Conservation (phyloP, 805 yeast species). For the Candida awuae region DNA sequence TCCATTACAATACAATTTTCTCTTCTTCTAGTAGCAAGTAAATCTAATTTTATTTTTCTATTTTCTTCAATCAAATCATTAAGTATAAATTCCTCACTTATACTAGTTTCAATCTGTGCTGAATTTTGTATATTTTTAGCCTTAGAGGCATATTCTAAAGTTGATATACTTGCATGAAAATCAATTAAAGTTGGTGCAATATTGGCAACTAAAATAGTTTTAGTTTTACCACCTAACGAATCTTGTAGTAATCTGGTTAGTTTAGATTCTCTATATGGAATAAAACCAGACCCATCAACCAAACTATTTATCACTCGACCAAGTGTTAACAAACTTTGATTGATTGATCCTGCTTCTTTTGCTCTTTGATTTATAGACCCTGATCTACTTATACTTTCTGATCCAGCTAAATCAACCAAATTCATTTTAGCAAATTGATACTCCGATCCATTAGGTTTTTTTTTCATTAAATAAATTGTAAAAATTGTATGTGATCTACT, state of each 20-base stretch:
- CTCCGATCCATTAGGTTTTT: slow-evolving; percentile 20
- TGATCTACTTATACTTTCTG: slow-evolving; percentile 79
- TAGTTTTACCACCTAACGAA: slow-evolving; percentile 80
- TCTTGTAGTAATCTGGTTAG: slow-evolving; percentile 69
- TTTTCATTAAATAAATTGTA: slow-evolving; percentile 50
- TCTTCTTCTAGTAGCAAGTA: slow-evolving; percentile 51
- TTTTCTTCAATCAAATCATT: slow-evolving; percentile 41
- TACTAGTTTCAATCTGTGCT: slow-evolving; percentile 40
- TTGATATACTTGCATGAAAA: slow-evolving; percentile 43
- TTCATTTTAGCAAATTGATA: slow-evolving; percentile 37
- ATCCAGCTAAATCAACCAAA: slow-evolving; percentile 90
- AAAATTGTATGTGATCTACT: slow-evolving; percentile 75
- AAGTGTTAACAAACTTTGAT: slow-evolving; percentile 76
- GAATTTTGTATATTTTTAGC: slow-evolving; percentile 46
- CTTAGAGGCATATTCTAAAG: slow-evolving; percentile 49
- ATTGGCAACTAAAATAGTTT: slow-evolving; percentile 82
- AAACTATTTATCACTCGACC: slow-evolving; percentile 81
- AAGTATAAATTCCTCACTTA: slow-evolving; percentile 38
- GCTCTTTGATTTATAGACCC: slow-evolving; percentile 86
- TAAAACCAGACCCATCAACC: slow-evolving; percentile 56
- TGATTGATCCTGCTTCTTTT: slow-evolving; percentile 88
- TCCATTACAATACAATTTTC: slow-evolving; percentile 58
- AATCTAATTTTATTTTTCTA: slow-evolving; percentile 40
- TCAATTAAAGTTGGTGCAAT: slow-evolving; percentile 55
- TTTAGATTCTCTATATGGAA: slow-evolving; percentile 74